Evolutionary conservation across 2,329 filamentous ascomycete genomes (phyloP), one percentile per base, ranked within the genome.

Genomic region (Chrysoporthe cubensis): DNA sequence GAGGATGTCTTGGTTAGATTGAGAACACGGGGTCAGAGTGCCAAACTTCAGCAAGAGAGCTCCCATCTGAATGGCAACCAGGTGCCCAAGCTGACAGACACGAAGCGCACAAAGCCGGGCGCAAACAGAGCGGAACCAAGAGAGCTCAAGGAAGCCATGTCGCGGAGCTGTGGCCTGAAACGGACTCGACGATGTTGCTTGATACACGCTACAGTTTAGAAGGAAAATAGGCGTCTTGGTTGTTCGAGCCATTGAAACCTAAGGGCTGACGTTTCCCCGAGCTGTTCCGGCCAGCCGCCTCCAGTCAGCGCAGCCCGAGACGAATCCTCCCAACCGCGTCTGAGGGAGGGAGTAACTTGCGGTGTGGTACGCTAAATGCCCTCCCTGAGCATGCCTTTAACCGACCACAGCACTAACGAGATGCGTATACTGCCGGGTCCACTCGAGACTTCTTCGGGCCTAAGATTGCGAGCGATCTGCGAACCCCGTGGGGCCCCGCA

Each of bases 181-280:
- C 16, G 26, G 4, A 26, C 1, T 7, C 14, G 50, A 32, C 16
- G 2, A 54, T 34, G 6, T 16, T 32, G 26, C 26, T 34, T 5
- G 13, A 14, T 54, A 5, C 21, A 32, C 26, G 32, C 50, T 54
- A 34, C 7, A 54, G 21, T 54, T 32, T 54, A 26, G 50, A 34
- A 11, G 14, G 14, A 13, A 34, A 54, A 13, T 5, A 40, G 50
- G 7, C 4, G 21, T 18, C 32, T 54, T 34, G 21, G 32, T 9
- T 40, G 6, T 40, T 40, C 6, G 37, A 40, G 37, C 37, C 37
- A 21, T 34, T 57, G 7, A 40, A 21, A 14, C 18, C 54, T 34
- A 57, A 57, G 54, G 54, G 32, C 54, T 40, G 32, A 57, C 34
- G 34, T 57, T 57, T 18, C n/a, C 54, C 54, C 54, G 54, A 37